Conservation (phyloP, 1,284 basidiomycete species). For the Malassezia furfur region DNA sequence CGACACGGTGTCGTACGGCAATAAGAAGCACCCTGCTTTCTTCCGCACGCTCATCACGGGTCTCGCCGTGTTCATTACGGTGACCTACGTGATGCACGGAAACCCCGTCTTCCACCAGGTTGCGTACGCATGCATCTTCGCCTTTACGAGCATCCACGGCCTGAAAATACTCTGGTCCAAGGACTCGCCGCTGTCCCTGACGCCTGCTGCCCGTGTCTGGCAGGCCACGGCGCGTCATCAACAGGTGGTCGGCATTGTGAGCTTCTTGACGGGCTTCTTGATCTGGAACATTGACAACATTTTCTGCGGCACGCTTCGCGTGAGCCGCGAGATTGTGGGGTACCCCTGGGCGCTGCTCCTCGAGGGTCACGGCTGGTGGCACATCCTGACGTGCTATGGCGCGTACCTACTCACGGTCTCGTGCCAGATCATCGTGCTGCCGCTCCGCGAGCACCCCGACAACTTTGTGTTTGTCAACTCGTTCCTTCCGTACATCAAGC, state of each 20-base stretch:
- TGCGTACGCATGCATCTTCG: slow-evolving; percentile 51
- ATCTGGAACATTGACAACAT: slow-evolving; percentile 56
- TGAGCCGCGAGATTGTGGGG: slow-evolving; percentile 24
- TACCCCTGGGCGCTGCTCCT: slow-evolving; percentile 29
- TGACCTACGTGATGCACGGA: slow-evolving; percentile 49
- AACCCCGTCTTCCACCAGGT: slow-evolving; percentile 55
- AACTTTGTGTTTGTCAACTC: slow-evolving; percentile 19
- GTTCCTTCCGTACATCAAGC: slow-evolving; percentile 21
- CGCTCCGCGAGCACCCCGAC: slow-evolving; percentile 26
- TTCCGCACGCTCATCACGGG: slow-evolving; percentile 21
- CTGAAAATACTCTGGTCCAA: slow-evolving; percentile 32
- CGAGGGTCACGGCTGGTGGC: slow-evolving; percentile 51
- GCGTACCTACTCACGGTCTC: slow-evolving; percentile 50
- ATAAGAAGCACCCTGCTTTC: slow-evolving; percentile 9
- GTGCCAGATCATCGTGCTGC: slow-evolving; percentile 20
- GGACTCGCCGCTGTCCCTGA: slow-evolving; percentile 19
- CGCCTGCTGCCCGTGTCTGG: slow-evolving; percentile 6
- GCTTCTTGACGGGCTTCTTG: slow-evolving; percentile 50
- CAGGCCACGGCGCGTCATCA: slow-evolving; percentile 16
- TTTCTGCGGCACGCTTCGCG: slow-evolving; percentile 48
- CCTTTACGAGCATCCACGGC: slow-evolving; percentile 36
- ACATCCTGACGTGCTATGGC: slow-evolving; percentile 52
- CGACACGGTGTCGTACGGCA: slow-evolving; percentile 19
- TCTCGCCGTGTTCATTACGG: slow-evolving; percentile 27
- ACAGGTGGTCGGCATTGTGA: slow-evolving; percentile 20